A percentile compares a stretch with the other conserved stretches of the same genome.
These are phyloP conservation scores for Stagonosporopsis rhizophila DNA, from an alignment of 2,329 filamentous ascomycete species.

Conservation along the genomic window DNA sequence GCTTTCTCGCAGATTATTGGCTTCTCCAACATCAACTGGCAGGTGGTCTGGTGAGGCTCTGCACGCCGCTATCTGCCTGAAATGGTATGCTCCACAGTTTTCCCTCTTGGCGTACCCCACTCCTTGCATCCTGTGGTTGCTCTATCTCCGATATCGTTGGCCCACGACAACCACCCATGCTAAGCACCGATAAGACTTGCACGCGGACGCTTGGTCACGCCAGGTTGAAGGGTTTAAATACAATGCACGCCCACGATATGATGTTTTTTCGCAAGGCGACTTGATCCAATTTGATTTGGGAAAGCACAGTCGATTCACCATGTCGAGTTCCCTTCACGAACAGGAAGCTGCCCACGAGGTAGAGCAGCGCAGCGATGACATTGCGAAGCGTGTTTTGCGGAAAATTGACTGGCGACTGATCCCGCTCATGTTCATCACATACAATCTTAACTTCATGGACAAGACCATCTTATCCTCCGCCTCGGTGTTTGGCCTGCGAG, in stretches of 20 bases:
- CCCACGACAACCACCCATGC: background rate
- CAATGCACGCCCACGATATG: background rate
- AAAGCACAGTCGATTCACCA: background rate
- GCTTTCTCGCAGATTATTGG: conserved; percentile 44
- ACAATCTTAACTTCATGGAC: conserved; percentile 68
- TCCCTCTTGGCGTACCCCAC: conserved; percentile 9
- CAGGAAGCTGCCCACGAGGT: background rate
- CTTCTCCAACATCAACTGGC: conserved; percentile 37
- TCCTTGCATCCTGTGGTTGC: background rate
- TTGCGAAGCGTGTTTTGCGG: conserved; percentile 53
- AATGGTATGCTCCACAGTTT: conserved; percentile 5
- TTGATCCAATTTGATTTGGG: background rate
- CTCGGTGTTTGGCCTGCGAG: conserved; percentile 60
- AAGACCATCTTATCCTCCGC: conserved; percentile 60
- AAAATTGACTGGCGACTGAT: conserved; percentile 66
- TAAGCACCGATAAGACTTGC: conserved; percentile 19
- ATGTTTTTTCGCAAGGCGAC: no score
- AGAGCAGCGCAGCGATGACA: conserved; percentile 9
- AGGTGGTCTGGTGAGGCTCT: conserved; percentile 38
- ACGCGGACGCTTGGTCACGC: conserved; percentile 13
- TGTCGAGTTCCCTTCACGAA: background rate
- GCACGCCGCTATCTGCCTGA: background rate
- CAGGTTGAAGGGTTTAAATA: background rate
- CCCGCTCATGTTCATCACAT: conserved; percentile 64
- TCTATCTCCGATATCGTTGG: conserved; percentile 22